phyloP scores from a whole-genome alignment of 2,329 filamentous ascomycete genomes.

The Cercospora zeina region DNA sequence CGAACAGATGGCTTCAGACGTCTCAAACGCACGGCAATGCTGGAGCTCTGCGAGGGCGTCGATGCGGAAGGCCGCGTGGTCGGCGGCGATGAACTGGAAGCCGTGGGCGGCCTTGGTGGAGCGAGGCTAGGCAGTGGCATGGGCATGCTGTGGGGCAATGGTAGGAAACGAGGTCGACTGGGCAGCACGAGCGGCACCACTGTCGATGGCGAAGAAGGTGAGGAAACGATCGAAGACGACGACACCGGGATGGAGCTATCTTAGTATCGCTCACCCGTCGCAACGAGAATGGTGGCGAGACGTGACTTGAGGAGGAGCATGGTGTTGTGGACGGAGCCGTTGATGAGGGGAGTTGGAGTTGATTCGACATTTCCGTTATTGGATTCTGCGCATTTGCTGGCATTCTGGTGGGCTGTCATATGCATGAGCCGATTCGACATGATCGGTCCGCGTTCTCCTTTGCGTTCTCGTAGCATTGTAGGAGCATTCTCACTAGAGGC shows the following conservation, averaged over 20 bases:
- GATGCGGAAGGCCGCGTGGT: slow-evolving; percentile 90
- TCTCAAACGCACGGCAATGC: slow-evolving; percentile 73
- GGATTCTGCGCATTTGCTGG: slow-evolving; percentile 4
- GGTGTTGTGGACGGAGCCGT: neutral
- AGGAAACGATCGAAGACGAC: slow-evolving; percentile 33
- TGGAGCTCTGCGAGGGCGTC: slow-evolving; percentile 90
- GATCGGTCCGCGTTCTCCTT: neutral
- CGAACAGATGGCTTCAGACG: slow-evolving; percentile 83
- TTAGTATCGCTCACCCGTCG: slow-evolving; percentile 19
- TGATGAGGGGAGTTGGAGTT: neutral
- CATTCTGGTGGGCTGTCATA: neutral
- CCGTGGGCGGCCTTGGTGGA: slow-evolving; percentile 56
- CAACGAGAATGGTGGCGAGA: slow-evolving; percentile 1
- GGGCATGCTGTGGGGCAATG: slow-evolving; percentile 38
- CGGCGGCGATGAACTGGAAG: slow-evolving; percentile 77
- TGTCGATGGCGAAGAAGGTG: slow-evolving; percentile 45
- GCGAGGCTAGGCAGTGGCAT: slow-evolving; percentile 49
- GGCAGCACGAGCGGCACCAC: slow-evolving; percentile 47
- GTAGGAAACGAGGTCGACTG: slow-evolving; percentile 48
- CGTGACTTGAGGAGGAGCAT: slow-evolving; percentile 2
- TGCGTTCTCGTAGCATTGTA: neutral
- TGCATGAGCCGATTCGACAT: slow-evolving; percentile 2
- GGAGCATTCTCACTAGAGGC: too few species aligned
- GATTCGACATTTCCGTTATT: neutral
- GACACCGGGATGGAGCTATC: slow-evolving; percentile 41